These are phyloP conservation scores for Gracilariopsis chorda DNA, from an alignment of 23 red algal genomes.

Conservation along the genomic window DNA sequence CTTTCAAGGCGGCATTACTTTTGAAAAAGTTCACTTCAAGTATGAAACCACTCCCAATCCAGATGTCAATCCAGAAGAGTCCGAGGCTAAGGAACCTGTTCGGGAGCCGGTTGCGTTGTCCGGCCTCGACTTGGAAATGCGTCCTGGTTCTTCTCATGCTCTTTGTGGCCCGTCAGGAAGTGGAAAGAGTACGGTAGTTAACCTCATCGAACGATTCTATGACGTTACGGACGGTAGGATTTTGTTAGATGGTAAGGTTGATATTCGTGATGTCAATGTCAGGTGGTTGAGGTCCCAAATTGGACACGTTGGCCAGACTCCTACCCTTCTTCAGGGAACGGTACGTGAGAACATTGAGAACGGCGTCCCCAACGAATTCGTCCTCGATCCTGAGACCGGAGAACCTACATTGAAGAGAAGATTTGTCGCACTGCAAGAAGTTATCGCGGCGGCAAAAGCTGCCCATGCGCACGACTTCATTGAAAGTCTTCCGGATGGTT, in stretches of 20 bases:
- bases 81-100: not conserved
- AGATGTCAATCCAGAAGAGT: not conserved
- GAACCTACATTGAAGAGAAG: not conserved
- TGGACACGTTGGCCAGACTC: conserved; percentile 75
- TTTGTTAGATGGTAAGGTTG: conserved; percentile 50
- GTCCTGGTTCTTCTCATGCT: not conserved
- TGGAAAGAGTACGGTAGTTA: conserved; percentile 31
- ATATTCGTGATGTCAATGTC: conserved; percentile 51
- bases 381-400: not conserved
- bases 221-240: conserved; percentile 50
- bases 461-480: conserved; percentile 74
- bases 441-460: conserved; percentile 51
- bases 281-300: conserved; percentile 62
- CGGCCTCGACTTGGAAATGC: not conserved
- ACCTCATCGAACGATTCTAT: conserved; percentile 35
- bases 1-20: conserved; percentile 51
- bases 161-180: not conserved
- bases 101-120: not conserved
- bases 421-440: conserved; percentile 19
- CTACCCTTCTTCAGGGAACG: conserved; percentile 64
- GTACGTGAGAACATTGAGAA: conserved; percentile 73
- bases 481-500: conserved; percentile 60
- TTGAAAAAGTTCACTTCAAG: conserved; percentile 68
- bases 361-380: not conserved
- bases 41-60: conserved; percentile 60